Conservation (phyloP, 169 alveolate species). For the Plasmodium chabaudi region DNA sequence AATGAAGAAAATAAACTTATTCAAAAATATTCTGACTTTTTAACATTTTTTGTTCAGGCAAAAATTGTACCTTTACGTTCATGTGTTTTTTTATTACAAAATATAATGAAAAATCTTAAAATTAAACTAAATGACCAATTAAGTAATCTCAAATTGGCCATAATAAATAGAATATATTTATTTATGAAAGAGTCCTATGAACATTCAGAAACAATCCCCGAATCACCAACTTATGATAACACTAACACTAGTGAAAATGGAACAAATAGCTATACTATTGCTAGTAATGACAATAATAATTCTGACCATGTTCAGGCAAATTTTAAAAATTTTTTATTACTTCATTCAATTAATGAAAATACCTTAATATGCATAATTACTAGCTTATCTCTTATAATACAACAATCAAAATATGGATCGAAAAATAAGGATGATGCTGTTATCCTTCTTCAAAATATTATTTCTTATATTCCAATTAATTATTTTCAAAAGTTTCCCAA, state of each 20-base stretch:
- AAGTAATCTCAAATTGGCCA: conserved; percentile 2
- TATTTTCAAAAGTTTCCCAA: conserved; percentile 47
- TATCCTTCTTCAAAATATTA: conserved; percentile 4
- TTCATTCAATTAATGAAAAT: conserved; percentile 73
- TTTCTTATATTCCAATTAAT: conserved; percentile 10
- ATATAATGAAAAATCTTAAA: conserved; percentile 32
- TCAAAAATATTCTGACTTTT: conserved; percentile 1
- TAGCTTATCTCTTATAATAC: conserved; percentile 49
- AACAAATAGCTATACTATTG: too few species aligned
- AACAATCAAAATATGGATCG: conserved; percentile 45
- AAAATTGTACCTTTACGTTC: conserved; percentile 69
- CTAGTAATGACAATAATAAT: background rate
- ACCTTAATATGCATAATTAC: conserved; percentile 47
- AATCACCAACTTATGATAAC: background rate
- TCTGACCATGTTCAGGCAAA: background rate
- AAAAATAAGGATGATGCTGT: conserved; percentile 25
- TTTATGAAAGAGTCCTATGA: conserved; percentile 13
- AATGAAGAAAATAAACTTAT: conserved; percentile 57
- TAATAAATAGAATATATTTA: conserved; percentile 35
- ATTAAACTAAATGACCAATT: conserved; percentile 18
- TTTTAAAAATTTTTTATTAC: conserved; percentile 15
- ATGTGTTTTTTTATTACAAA: conserved; percentile 58
- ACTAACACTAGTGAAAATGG: too few species aligned
- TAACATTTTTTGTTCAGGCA: conserved; percentile 32
- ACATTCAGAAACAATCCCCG: background rate